Percentiles rank a stretch among this genome's conserved stretches.
Conservation (phyloP, 257 asterid species). For the Jacaranda mimosifolia region DNA sequence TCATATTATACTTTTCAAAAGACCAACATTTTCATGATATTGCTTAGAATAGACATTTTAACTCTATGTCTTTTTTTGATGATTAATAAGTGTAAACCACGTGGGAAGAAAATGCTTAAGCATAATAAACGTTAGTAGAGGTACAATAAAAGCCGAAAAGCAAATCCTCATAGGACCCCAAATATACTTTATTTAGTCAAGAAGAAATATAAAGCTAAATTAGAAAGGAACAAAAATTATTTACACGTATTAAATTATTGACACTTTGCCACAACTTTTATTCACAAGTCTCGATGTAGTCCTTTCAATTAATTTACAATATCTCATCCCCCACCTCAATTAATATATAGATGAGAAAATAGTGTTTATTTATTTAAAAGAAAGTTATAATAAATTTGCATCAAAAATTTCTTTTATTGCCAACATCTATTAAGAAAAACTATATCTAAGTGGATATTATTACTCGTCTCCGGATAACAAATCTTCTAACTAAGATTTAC, state of each 20-base stretch:
- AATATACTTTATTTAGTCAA: not conserved
- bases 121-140: too few species aligned
- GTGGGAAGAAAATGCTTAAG: not conserved
- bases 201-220: not conserved
- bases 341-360: too few species aligned
- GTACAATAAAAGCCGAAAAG: slow-evolving; percentile 18
- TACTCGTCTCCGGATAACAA: too few species aligned
- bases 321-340: too few species aligned
- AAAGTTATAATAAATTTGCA: too few species aligned
- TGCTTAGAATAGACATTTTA: not conserved
- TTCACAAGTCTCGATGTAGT: not conserved
- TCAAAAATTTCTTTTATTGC: too few species aligned
- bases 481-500: too few species aligned
- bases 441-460: too few species aligned
- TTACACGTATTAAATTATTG: not conserved
- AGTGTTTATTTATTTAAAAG: too few species aligned
- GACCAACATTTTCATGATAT: too few species aligned
- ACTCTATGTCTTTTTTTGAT: not conserved
- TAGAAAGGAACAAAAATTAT: not conserved
- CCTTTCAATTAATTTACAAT: not conserved
- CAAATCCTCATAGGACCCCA: not conserved
- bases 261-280: not conserved
- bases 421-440: too few species aligned
- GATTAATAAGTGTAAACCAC: not conserved
- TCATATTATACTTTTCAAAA: not conserved